Evolutionary conservation across 495 filamentous ascomycete genomes (phyloP).

Genomic region (Aspergillus ellipticus): DNA sequence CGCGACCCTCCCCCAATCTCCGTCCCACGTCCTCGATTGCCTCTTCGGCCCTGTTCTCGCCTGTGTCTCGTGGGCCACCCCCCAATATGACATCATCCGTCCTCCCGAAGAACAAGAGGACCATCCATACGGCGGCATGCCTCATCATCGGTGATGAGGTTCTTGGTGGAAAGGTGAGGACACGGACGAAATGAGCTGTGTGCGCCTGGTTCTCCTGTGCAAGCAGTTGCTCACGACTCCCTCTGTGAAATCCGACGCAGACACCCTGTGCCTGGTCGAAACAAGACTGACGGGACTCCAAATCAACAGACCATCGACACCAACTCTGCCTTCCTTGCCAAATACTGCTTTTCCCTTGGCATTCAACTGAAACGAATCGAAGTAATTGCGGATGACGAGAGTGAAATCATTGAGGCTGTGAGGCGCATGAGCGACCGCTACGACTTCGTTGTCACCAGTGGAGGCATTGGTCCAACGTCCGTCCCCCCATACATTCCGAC

Average conservation of each 20-base stretch:
- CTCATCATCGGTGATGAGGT: slow-evolving; percentile 97
- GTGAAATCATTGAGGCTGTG: slow-evolving; percentile 83
- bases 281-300: slow-evolving; percentile 1
- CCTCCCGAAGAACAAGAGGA: slow-evolving; percentile 48
- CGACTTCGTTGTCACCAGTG: slow-evolving; percentile 91
- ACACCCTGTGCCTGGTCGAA: background rate
- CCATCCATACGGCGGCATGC: slow-evolving; percentile 86
- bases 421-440: slow-evolving; percentile 81
- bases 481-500: slow-evolving; percentile 20
- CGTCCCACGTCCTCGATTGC: slow-evolving; percentile 30
- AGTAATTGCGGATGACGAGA: slow-evolving; percentile 87
- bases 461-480: slow-evolving; percentile 92
- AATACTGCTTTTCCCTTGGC: slow-evolving; percentile 87
- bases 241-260: background rate
- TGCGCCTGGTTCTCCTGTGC: background rate
- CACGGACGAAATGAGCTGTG: background rate
- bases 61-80: slow-evolving; percentile 20
- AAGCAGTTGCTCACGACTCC: too few relatives aligned
- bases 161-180: slow-evolving; percentile 82
- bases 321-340: slow-evolving; percentile 87
- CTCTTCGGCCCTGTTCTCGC: slow-evolving; percentile 42
- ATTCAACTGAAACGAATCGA: slow-evolving; percentile 88
- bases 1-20: slow-evolving; percentile 55
- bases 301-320: slow-evolving; percentile 69
- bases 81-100: slow-evolving; percentile 55